phyloP scores from a whole-genome alignment of 352 stramenopile genomes.

The Pythium oligandrum region DNA sequence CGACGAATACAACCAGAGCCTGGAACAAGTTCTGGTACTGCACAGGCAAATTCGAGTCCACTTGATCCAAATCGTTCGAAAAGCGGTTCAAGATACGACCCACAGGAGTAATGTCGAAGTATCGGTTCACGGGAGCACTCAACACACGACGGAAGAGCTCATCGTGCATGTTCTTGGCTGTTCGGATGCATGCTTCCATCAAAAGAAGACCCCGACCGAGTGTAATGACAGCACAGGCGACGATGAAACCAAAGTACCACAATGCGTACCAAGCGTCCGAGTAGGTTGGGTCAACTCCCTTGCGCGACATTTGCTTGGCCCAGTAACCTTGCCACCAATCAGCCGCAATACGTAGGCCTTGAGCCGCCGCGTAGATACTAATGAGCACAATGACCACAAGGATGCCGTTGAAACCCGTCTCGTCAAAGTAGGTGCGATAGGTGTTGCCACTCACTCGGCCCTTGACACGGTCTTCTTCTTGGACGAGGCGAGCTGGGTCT shows the following conservation, averaged over 20 bases:
- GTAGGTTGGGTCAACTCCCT: slow-evolving; percentile 11
- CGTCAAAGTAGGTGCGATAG: slow-evolving; percentile 28
- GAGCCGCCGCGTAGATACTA: slow-evolving; percentile 10
- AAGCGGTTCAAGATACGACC: slow-evolving; percentile 68
- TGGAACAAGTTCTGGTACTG: slow-evolving; percentile 42
- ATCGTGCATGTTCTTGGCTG: slow-evolving; percentile 35
- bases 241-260: slow-evolving; percentile 41
- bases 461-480: slow-evolving; percentile 28
- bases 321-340: slow-evolving; percentile 26
- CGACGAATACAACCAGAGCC: slow-evolving; percentile 22
- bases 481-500: slow-evolving; percentile 7
- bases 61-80: slow-evolving; percentile 52
- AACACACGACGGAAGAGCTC: slow-evolving; percentile 46
- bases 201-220: slow-evolving; percentile 26
- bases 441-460: slow-evolving; percentile 23
- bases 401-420: slow-evolving; percentile 23
- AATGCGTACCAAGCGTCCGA: slow-evolving; percentile 19
- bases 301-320: slow-evolving; percentile 20
- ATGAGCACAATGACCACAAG: slow-evolving; percentile 16
- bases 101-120: slow-evolving; percentile 65
- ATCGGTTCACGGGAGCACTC: slow-evolving; percentile 43
- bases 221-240: slow-evolving; percentile 18
- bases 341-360: slow-evolving; percentile 13
- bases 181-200: slow-evolving; percentile 32
- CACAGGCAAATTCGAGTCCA: slow-evolving; percentile 36